phyloP scores from a whole-genome alignment of 2,329 filamentous ascomycete genomes.

The Verticillium klebahnii region DNA sequence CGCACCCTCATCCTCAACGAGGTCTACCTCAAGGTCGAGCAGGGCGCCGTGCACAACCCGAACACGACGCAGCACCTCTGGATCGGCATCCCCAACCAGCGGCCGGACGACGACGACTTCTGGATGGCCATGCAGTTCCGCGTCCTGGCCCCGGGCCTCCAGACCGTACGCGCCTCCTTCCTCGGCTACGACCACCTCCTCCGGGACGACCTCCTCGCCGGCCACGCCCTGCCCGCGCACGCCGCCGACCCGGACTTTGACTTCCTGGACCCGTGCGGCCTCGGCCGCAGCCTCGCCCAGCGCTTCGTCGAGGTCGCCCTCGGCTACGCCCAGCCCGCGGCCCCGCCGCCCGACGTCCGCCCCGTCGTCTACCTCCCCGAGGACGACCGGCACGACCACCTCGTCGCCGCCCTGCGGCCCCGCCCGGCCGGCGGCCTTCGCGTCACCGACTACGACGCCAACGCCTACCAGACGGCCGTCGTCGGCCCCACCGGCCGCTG shows the following conservation, averaged over 20 bases:
- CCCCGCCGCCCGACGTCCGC: slow-evolving; percentile 20
- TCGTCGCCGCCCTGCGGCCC: slow-evolving; percentile 19
- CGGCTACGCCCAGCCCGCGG: slow-evolving; percentile 32
- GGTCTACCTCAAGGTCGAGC: slow-evolving; percentile 35
- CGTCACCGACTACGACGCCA: slow-evolving; percentile 29
- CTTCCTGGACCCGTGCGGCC: slow-evolving; percentile 34
- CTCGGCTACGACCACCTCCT: slow-evolving; percentile 39
- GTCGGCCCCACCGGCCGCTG: slow-evolving; percentile 35
- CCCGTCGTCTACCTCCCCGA: slow-evolving; percentile 9
- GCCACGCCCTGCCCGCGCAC: slow-evolving; percentile 7
- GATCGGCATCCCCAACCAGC: slow-evolving; percentile 39
- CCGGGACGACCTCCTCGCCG: slow-evolving; percentile 21
- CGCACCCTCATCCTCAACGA: slow-evolving; percentile 41
- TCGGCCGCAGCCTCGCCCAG: slow-evolving; percentile 34
- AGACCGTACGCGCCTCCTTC: slow-evolving; percentile 37
- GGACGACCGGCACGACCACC: slow-evolving; percentile 12
- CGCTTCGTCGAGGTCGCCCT: slow-evolving; percentile 41
- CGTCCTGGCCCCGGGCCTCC: slow-evolving; percentile 26
- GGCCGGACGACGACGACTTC: slow-evolving; percentile 26
- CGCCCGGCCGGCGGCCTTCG: slow-evolving; percentile 12
- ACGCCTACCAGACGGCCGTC: slow-evolving; percentile 31
- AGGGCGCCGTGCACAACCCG: slow-evolving; percentile 25
- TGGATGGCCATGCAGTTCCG: slow-evolving; percentile 40
- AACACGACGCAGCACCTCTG: slow-evolving; percentile 33
- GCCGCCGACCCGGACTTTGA: slow-evolving; percentile 30